Conservation (phyloP, 805 yeast genomes). For the Komagataella populi region DNA sequence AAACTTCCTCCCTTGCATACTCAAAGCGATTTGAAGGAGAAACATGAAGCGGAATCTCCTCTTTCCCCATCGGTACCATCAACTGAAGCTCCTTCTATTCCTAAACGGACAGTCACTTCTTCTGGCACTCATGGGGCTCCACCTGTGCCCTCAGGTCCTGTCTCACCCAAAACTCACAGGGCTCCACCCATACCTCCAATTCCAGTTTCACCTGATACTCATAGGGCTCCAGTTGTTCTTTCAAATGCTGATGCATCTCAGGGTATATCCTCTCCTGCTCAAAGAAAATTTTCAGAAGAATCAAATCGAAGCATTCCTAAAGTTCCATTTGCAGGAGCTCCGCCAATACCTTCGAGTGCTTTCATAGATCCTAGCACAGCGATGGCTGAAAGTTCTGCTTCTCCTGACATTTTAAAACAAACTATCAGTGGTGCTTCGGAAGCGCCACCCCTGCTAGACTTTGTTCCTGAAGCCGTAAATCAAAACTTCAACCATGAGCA, state of each 20-base stretch:
- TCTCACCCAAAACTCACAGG: background rate
- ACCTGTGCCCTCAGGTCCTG: background rate
- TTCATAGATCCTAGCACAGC: background rate
- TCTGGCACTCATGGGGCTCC: background rate
- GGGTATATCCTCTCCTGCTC: background rate
- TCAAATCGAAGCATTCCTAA: background rate
- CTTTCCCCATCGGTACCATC: background rate
- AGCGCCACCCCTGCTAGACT: background rate
- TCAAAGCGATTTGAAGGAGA: background rate
- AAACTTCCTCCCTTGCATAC: background rate
- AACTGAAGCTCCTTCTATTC: background rate
- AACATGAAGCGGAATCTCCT: background rate
- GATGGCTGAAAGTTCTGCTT: background rate
- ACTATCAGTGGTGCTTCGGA: background rate
- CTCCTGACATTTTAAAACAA: background rate
- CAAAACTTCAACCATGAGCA: background rate
- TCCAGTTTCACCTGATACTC: background rate
- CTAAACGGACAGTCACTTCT: background rate
- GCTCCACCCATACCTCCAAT: background rate
- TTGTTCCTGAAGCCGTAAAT: background rate
- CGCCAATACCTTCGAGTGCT: constrained; percentile 1
- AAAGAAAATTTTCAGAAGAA: constrained; percentile 1
- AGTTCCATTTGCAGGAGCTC: constrained; percentile 1
- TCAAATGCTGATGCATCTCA: background rate
- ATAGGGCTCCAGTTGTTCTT: background rate